Conservation (phyloP, 352 stramenopile species). For the Globisporangium viniferum region DNA sequence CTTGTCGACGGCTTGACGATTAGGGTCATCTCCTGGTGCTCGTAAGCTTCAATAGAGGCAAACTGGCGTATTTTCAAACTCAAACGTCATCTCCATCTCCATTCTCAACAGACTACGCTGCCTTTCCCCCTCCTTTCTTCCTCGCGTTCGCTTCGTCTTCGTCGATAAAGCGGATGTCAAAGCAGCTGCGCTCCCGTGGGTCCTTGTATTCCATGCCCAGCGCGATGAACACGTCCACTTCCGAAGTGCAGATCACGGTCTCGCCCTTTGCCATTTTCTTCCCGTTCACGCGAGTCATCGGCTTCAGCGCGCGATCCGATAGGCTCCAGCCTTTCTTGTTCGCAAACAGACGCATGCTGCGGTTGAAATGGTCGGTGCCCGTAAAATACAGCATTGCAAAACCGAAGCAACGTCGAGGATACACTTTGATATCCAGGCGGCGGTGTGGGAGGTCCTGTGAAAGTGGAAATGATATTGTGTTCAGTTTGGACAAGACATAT, state of each 20-base stretch:
- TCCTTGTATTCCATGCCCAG: conserved; percentile 85
- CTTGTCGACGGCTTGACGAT: no score
- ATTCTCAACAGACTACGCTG: not conserved
- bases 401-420: conserved; percentile 70
- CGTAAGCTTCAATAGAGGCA: no score
- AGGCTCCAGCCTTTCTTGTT: conserved; percentile 79
- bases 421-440: conserved; percentile 86
- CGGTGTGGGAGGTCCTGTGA: conserved; percentile 45
- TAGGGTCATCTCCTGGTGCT: no score
- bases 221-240: conserved; percentile 85
- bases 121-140: conserved; percentile 11
- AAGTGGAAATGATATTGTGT: no score
- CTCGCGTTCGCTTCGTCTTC: conserved; percentile 67
- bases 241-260: conserved; percentile 70
- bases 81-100: not conserved
- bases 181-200: conserved; percentile 71
- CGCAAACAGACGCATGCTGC: conserved; percentile 77
- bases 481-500: not conserved
- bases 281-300: conserved; percentile 50
- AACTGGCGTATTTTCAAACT: no score
- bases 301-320: conserved; percentile 67
- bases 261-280: conserved; percentile 61
- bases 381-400: conserved; percentile 91
- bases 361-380: conserved; percentile 90
- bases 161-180: conserved; percentile 78